Evolutionary conservation across 1,284 basidiomycete species (phyloP).

Genomic region (Prillingera fragicola): DNA sequence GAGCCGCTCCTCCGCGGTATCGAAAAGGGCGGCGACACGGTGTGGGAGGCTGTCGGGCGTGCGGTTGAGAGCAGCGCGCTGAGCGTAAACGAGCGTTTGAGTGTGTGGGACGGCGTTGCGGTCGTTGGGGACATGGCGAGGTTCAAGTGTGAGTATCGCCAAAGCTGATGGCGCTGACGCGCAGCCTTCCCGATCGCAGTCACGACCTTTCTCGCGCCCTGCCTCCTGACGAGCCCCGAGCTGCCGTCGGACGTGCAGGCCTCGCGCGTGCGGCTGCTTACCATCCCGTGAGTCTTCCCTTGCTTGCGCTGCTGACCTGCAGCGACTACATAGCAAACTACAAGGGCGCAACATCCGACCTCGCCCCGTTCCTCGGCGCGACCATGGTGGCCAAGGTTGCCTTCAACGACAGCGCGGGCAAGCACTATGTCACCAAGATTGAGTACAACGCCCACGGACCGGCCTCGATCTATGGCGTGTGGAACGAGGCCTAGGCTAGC

Average conservation of each 20-base stretch:
- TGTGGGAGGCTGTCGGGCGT: slow-evolving; percentile 45
- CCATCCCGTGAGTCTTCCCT: slow-evolving; percentile 56
- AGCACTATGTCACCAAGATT: slow-evolving; percentile 43
- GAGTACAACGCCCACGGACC: slow-evolving; percentile 48
- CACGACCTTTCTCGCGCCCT: slow-evolving; percentile 67
- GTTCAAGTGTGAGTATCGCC: slow-evolving; percentile 61
- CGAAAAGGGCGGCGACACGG: slow-evolving; percentile 53
- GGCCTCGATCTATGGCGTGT: slow-evolving; percentile 37
- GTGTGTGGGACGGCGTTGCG: slow-evolving; percentile 73
- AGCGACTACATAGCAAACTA: slow-evolving; percentile 86
- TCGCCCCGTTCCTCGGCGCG: slow-evolving; percentile 80
- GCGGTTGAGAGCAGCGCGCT: slow-evolving; percentile 34
- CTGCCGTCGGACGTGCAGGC: slow-evolving; percentile 55
- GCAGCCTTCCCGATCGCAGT: slow-evolving; percentile 56
- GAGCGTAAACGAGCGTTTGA: slow-evolving; percentile 55
- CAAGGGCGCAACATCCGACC: slow-evolving; percentile 71
- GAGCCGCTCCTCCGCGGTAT: slow-evolving; percentile 66
- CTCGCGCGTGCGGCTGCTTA: slow-evolving; percentile 59
- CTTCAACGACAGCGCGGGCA: slow-evolving; percentile 39
- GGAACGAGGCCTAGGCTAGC: slow-evolving; percentile 11
- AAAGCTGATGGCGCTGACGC: background rate
- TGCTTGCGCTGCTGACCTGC: background rate
- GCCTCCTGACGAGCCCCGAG: slow-evolving; percentile 60
- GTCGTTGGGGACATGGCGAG: slow-evolving; percentile 74
- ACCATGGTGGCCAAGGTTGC: slow-evolving; percentile 70